These are phyloP conservation scores for Solanum corneliomulleri DNA, from an alignment of 257 asterid genomes.

Conservation along the genomic window DNA sequence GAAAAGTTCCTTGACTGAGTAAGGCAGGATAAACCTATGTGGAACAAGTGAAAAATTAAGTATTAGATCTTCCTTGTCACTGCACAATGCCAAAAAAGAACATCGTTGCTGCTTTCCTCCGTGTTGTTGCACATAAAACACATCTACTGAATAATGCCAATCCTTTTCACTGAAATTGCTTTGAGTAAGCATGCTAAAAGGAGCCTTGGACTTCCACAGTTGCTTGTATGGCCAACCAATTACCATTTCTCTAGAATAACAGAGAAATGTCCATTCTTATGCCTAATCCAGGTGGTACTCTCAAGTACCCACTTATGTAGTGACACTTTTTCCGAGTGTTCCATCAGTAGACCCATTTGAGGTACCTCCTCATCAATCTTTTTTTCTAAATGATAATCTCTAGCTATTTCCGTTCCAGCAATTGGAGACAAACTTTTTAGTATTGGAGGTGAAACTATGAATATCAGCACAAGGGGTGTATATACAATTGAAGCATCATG, in stretches of 20 bases:
- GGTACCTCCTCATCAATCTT: background rate
- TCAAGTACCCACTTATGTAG: background rate
- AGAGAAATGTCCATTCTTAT: background rate
- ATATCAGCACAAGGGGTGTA: background rate
- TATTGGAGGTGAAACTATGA: background rate
- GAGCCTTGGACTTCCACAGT: background rate
- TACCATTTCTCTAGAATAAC: background rate
- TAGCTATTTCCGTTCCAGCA: background rate
- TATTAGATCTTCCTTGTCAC: background rate
- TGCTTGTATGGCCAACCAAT: background rate
- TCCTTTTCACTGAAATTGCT: background rate
- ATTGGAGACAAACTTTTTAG: background rate
- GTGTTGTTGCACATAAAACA: background rate
- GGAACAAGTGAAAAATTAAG: background rate
- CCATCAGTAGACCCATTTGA: background rate
- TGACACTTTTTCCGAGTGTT: background rate
- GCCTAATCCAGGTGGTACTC: background rate
- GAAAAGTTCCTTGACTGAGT: background rate
- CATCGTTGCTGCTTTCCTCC: background rate
- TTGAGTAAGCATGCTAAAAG: background rate
- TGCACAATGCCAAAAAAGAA: background rate
- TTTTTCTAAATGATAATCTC: background rate
- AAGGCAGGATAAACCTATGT: background rate
- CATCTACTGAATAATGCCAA: background rate
- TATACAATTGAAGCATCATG: background rate